Base-by-base conservation (phyloP, 257 asterid species). In the Euphrasia confusa region DNA sequence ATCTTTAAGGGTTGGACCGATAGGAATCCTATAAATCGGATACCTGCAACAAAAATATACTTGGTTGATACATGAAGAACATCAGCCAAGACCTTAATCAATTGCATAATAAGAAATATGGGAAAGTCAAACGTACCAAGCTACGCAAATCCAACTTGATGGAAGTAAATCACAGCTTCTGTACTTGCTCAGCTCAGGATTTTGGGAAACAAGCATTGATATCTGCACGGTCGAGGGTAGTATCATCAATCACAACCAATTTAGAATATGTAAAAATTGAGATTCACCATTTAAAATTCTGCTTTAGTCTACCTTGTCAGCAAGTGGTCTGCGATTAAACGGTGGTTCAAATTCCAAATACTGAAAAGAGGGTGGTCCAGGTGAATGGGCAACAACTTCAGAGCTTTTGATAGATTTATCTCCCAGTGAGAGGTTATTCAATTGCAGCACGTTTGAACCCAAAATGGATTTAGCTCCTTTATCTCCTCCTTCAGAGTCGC, bases 91-190 rank as follows among this genome's bases (percentile, higher is more conserved):
- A 47, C 33, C 28, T 32, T 14, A 26, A 50, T 6, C 50, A 21
- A 30, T 64, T 63, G 54, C 60, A 64, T 33, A 40, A 65, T 40
- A 14, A 2, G 45, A 37, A 62, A 28, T 35, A 54, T 32, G 28
- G 48, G 49, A 33, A 15, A 59, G 7, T 28, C 65, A 27, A 65
- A 62, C 78, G 52, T 75, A 92, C 99, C 98, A 92, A 60, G 99
- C 99, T 40, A 92, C 84, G 47, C 79, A 80, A 56, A 92, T 73
- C 99, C 99, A 92, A 71, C 99, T 92, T 15, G 86, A 48, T 5
- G 95, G 95, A 52, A 79, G 88, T 21, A 92, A 72, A 83, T 89
- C 97, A 28, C 86, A 83, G 80, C 99, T 92, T 79, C 77, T 79
- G 71, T 33, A 79, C 35, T 66, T 83, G 66, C 62, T 72, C 71